phyloP scores from a whole-genome alignment of 805 yeast species.

The Starmerella floricola region DNA sequence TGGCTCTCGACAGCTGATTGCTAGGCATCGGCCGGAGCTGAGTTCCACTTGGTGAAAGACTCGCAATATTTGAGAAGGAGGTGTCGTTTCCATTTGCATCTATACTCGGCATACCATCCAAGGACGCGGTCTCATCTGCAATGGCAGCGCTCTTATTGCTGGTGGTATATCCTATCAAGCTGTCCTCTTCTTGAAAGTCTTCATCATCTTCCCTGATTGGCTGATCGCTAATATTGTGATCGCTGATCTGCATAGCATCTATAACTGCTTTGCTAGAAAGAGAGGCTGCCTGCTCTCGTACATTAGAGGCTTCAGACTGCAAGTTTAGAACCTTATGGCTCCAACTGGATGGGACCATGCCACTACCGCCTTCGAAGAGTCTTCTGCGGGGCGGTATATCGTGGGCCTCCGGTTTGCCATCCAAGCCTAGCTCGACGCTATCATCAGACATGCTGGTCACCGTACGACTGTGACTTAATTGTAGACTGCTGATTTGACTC shows the following conservation, averaged over 20 bases:
- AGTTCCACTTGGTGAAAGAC: neutral
- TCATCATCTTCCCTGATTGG: neutral
- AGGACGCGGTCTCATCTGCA: too few species aligned
- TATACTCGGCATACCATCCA: too few species aligned
- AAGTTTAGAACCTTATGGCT: slow-evolving; percentile 11
- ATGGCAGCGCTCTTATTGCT: too few species aligned
- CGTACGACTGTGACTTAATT: too few species aligned
- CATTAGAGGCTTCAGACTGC: slow-evolving; percentile 13
- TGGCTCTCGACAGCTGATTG: neutral
- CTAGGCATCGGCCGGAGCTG: neutral
- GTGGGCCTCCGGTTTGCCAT: neutral
- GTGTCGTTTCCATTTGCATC: too few species aligned
- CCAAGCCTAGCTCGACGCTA: slow-evolving; percentile 1
- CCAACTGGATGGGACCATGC: slow-evolving; percentile 9
- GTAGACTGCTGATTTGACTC: too few species aligned
- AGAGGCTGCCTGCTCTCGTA: slow-evolving; percentile 20
- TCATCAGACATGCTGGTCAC: slow-evolving; percentile 2
- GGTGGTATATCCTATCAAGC: neutral
- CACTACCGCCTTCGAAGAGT: slow-evolving; percentile 17
- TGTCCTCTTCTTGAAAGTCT: neutral
- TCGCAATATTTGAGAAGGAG: too few species aligned
- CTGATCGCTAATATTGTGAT: neutral
- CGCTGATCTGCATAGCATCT: slow-evolving; percentile 10
- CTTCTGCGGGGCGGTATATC: slow-evolving; percentile 13
- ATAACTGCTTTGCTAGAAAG: slow-evolving; percentile 18